phyloP scores from a whole-genome alignment of 2,329 filamentous ascomycete genomes.

The Cercospora berteroae region DNA sequence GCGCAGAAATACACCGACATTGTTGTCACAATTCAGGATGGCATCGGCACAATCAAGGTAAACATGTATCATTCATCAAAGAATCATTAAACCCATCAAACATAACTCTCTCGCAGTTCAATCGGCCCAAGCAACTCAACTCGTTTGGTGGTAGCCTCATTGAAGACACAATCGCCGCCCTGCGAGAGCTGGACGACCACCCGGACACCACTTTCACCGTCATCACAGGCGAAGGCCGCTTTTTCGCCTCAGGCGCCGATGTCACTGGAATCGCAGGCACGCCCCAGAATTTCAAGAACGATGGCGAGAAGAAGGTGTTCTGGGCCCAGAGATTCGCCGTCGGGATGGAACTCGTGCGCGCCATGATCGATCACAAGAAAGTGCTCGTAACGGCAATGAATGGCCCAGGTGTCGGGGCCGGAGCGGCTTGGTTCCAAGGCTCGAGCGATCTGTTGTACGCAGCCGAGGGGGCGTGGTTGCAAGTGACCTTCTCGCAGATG shows the following conservation, averaged over 20 bases:
- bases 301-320: slow-evolving; percentile 31
- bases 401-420: slow-evolving; percentile 32
- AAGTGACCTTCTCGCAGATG: slow-evolving; percentile 32
- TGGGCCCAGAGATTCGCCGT: slow-evolving; percentile 27
- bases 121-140: slow-evolving; percentile 32
- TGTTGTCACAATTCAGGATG: slow-evolving; percentile 21
- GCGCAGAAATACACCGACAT: slow-evolving; percentile 28
- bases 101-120: slow-evolving; percentile 24
- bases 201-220: slow-evolving; percentile 32
- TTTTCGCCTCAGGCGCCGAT: slow-evolving; percentile 32
- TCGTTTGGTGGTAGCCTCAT: slow-evolving; percentile 30
- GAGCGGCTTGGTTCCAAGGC: slow-evolving; percentile 34
- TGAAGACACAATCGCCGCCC: slow-evolving; percentile 29
- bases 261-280: slow-evolving; percentile 27
- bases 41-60: slow-evolving; percentile 20
- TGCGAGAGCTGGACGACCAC: slow-evolving; percentile 31
- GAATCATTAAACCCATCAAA: not conserved
- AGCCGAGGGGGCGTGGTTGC: slow-evolving; percentile 31
- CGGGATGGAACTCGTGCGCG: slow-evolving; percentile 29
- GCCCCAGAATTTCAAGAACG: slow-evolving; percentile 26
- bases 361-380: slow-evolving; percentile 33
- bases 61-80: not conserved
- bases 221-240: slow-evolving; percentile 33
- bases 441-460: slow-evolving; percentile 31
- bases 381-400: slow-evolving; percentile 33